Evolutionary conservation across 2,329 filamentous ascomycete species (phyloP).

Genomic region (Orbilia brochopaga): DNA sequence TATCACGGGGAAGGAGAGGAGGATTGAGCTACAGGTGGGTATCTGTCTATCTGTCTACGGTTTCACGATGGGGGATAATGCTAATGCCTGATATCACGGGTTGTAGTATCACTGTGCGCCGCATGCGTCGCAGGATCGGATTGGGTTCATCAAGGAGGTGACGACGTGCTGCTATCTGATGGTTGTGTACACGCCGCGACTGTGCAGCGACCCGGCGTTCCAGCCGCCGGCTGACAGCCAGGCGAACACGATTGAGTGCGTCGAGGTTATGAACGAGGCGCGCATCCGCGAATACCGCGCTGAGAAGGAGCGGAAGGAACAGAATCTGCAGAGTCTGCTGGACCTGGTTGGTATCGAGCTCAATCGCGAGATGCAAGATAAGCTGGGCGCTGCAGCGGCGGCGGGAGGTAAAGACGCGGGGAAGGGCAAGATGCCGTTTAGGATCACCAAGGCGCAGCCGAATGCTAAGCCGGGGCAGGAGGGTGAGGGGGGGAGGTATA

Average conservation of each 20-base stretch:
- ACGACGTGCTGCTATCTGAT: slow-evolving; percentile 91
- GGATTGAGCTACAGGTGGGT: slow-evolving; percentile 74
- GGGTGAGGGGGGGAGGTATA: slow-evolving; percentile 61
- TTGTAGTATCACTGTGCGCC: slow-evolving; percentile 75
- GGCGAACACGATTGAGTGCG: slow-evolving; percentile 78
- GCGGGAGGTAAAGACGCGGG: slow-evolving; percentile 49
- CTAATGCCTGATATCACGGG: slow-evolving; percentile 11
- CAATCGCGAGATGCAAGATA: slow-evolving; percentile 53
- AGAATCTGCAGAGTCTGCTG: slow-evolving; percentile 23
- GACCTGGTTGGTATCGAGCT: slow-evolving; percentile 41
- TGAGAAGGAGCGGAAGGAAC: slow-evolving; percentile 38
- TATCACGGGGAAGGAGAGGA: slow-evolving; percentile 78
- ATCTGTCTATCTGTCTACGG: background rate
- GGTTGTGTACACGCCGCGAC: slow-evolving; percentile 85
- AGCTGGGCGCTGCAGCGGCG: slow-evolving; percentile 50
- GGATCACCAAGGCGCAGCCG: slow-evolving; percentile 58
- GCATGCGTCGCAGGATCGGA: slow-evolving; percentile 73
- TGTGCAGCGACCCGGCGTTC: slow-evolving; percentile 88
- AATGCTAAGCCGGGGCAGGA: slow-evolving; percentile 63
- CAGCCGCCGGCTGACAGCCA: slow-evolving; percentile 77
- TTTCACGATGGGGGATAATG: background rate
- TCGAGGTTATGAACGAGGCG: slow-evolving; percentile 68
- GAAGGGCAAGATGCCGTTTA: slow-evolving; percentile 51
- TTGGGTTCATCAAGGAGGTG: slow-evolving; percentile 91
- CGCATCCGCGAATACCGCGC: slow-evolving; percentile 59